phyloP scores from a whole-genome alignment of 2,329 filamentous ascomycete genomes.

The Pseudocercospora cruenta region DNA sequence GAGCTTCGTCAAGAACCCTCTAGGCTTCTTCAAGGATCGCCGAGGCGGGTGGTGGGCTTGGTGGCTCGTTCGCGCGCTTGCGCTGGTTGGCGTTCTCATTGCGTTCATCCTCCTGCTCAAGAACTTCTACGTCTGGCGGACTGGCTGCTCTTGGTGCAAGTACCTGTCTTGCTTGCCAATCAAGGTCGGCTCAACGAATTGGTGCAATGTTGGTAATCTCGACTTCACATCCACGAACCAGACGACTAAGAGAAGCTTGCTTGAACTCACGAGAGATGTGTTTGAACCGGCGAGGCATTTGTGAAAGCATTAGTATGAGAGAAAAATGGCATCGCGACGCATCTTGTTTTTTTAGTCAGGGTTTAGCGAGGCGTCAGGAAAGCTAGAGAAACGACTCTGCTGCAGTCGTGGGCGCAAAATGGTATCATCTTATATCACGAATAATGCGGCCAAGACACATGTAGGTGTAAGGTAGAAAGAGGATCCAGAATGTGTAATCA shows the following conservation, averaged over 20 bases:
- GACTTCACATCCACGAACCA: slow-evolving; percentile 36
- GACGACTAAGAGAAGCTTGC: slow-evolving; percentile 21
- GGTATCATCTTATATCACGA: neutral
- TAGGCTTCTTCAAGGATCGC: slow-evolving; percentile 85
- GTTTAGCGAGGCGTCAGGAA: slow-evolving; percentile 20
- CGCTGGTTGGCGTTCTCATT: slow-evolving; percentile 77
- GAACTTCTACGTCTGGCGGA: slow-evolving; percentile 84
- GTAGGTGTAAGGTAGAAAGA: neutral
- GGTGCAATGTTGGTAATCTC: slow-evolving; percentile 61
- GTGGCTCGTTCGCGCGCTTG: slow-evolving; percentile 84
- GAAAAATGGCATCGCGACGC: neutral
- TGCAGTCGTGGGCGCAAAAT: neutral
- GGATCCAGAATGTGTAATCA: neutral
- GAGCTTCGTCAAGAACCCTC: slow-evolving; percentile 53
- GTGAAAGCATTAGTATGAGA: neutral
- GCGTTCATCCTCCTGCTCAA: slow-evolving; percentile 84
- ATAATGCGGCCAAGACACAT: slow-evolving; percentile 5
- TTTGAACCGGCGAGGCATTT: slow-evolving; percentile 14
- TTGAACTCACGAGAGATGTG: slow-evolving; percentile 21
- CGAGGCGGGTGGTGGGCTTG: slow-evolving; percentile 97
- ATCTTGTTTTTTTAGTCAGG: slow-evolving; percentile 6
- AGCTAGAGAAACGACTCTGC: neutral
- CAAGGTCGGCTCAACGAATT: slow-evolving; percentile 54
- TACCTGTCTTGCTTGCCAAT: slow-evolving; percentile 85
- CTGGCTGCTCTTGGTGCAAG: slow-evolving; percentile 88